A percentile compares a stretch with the other conserved stretches of the same genome.
phyloP scores from a whole-genome alignment of 345 rosid species.

The Ailanthus altissimus region DNA sequence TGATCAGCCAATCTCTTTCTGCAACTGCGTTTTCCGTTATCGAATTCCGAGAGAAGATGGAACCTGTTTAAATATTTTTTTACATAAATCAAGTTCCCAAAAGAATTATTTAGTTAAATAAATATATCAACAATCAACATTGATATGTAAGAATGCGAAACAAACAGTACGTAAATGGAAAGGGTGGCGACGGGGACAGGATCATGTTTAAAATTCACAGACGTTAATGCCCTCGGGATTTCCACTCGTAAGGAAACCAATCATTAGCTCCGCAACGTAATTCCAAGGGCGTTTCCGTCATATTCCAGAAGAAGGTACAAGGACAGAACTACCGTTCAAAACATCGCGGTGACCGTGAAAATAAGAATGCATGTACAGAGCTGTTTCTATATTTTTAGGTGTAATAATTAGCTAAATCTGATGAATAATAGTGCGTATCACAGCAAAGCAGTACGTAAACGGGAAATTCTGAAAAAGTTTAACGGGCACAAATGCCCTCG shows the following conservation, averaged over 20 bases:
- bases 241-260: conserved; percentile 29
- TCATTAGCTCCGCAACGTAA: conserved; percentile 15
- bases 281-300: conserved; percentile 29
- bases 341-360: not conserved
- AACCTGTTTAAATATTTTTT: conserved; percentile 62
- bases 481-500: conserved; percentile 64
- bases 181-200: not conserved
- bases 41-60: conserved; percentile 88
- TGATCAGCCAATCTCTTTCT: conserved; percentile 94
- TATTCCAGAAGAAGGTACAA: not conserved
- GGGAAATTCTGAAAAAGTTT: conserved; percentile 7
- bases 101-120: not conserved
- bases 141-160: not conserved
- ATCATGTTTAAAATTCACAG: conserved; percentile 19
- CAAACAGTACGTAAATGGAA: conserved; percentile 7
- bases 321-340: too few species aligned
- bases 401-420: not conserved
- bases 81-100: not conserved
- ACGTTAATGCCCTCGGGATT: conserved; percentile 52
- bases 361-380: conserved; percentile 22
- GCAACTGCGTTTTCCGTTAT: conserved; percentile 98
- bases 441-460: conserved; percentile 26
- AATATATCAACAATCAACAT: not conserved
- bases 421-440: conserved; percentile 12
- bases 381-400: conserved; percentile 14